These are phyloP conservation scores for Suillus cothurnatus DNA, from an alignment of 768 basidiomycete genomes.

Conservation along the genomic window DNA sequence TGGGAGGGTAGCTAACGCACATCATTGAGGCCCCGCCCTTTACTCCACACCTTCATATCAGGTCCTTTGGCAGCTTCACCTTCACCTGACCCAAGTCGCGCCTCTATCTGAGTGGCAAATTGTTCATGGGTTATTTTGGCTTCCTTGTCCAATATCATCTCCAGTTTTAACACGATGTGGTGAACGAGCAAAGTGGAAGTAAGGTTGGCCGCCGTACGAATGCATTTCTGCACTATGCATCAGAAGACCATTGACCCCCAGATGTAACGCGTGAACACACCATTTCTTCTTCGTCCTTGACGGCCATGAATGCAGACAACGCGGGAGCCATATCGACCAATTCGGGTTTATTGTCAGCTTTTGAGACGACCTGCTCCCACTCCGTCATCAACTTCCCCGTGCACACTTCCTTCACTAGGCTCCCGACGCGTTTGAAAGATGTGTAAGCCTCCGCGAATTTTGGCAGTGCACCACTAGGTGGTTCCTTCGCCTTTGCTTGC, in stretches of 20 bases:
- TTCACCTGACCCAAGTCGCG: conserved; percentile 76
- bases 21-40: conserved; percentile 71
- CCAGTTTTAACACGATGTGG: conserved; percentile 86
- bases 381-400: conserved; percentile 85
- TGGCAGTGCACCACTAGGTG: conserved; percentile 70
- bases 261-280: conserved; percentile 47
- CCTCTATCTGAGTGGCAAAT: conserved; percentile 84
- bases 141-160: conserved; percentile 89
- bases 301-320: conserved; percentile 76
- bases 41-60: conserved; percentile 91
- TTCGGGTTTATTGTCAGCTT: conserved; percentile 63
- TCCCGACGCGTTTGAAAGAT: conserved; percentile 68
- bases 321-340: conserved; percentile 77
- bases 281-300: conserved; percentile 91
- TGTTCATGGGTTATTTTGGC: conserved; percentile 88
- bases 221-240: conserved; percentile 60
- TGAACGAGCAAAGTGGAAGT: conserved; percentile 85
- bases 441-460: conserved; percentile 66
- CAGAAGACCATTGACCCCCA: conserved; percentile 10
- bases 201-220: conserved; percentile 71
- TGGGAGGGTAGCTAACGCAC: conserved; percentile 46
- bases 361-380: conserved; percentile 71
- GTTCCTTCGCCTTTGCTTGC: conserved; percentile 80
- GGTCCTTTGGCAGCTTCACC: conserved; percentile 72
- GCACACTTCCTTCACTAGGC: conserved; percentile 80